phyloP scores from a whole-genome alignment of 2,329 filamentous ascomycete genomes.

The Coniochaeta ligniaria region DNA sequence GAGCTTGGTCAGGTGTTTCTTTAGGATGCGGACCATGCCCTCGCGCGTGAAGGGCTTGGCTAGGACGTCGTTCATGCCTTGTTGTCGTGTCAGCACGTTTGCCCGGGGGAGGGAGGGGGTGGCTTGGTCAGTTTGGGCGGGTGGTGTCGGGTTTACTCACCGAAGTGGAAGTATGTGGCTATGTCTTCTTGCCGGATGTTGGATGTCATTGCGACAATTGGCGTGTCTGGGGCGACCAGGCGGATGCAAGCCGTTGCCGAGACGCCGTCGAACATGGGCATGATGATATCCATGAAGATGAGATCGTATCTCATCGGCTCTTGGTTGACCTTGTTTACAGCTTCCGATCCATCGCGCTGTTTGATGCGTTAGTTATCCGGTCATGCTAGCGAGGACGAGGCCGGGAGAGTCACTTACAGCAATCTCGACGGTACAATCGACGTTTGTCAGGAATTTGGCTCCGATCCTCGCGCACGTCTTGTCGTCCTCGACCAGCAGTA shows the following conservation, averaged over 20 bases:
- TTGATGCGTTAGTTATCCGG: not conserved
- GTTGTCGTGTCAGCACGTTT: no score
- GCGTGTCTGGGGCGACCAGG: constrained; percentile 72
- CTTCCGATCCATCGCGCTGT: constrained; percentile 80
- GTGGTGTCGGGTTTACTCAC: constrained; percentile 47
- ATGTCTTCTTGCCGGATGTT: constrained; percentile 97
- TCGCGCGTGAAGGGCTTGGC: constrained; percentile 95
- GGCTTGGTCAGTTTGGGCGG: not conserved
- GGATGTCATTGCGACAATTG: constrained; percentile 97
- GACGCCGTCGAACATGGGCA: constrained; percentile 92
- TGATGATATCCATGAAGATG: constrained; percentile 91
- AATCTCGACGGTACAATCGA: constrained; percentile 60
- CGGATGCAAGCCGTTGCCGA: constrained; percentile 91
- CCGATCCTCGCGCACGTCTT: constrained; percentile 61
- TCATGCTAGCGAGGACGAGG: not conserved
- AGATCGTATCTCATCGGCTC: constrained; percentile 50
- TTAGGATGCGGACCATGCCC: constrained; percentile 75
- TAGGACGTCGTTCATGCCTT: constrained; percentile 95
- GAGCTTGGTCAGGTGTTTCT: constrained; percentile 80
- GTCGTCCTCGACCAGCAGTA: constrained; percentile 84
- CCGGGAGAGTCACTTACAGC: constrained; percentile 44
- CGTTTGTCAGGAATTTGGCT: constrained; percentile 57
- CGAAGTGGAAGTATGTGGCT: constrained; percentile 93
- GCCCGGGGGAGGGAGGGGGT: not conserved
- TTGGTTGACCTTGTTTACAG: constrained; percentile 72